phyloP scores from a whole-genome alignment of 2,329 filamentous ascomycete species.

The Fusarium coffeatum region DNA sequence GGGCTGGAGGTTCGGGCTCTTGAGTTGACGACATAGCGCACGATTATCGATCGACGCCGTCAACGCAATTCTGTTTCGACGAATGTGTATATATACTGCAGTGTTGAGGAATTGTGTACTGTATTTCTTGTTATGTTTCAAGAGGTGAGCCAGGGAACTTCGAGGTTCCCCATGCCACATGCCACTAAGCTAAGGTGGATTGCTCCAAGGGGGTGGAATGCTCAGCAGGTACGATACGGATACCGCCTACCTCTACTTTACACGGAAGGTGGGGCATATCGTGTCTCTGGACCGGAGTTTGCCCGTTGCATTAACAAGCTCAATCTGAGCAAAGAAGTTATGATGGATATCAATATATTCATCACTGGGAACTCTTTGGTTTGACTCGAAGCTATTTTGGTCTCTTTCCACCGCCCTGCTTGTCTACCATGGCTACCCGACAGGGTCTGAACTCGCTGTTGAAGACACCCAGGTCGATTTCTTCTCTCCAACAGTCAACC shows the following conservation, averaged over 20 bases:
- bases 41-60: slow-evolving; percentile 29
- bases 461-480: slow-evolving; percentile 14
- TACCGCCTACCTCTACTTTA: slow-evolving; percentile 8
- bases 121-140: slow-evolving; percentile 27
- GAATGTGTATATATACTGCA: slow-evolving; percentile 11
- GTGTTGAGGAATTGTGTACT: slow-evolving; percentile 15
- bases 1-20: slow-evolving; percentile 52
- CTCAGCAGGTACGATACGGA: slow-evolving; percentile 2
- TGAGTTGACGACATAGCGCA: slow-evolving; percentile 53
- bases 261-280: slow-evolving; percentile 29
- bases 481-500: slow-evolving; percentile 12
- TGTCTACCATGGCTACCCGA: slow-evolving; percentile 31
- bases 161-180: slow-evolving; percentile 45
- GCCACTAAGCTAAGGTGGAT: slow-evolving; percentile 23
- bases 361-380: not conserved
- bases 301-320: slow-evolving; percentile 44
- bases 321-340: slow-evolving; percentile 2
- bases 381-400: too few relatives aligned
- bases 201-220: slow-evolving; percentile 26
- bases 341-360: not conserved
- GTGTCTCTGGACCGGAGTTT: slow-evolving; percentile 43
- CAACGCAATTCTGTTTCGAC: slow-evolving; percentile 30
- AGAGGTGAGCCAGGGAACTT: slow-evolving; percentile 35
- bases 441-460: slow-evolving; percentile 32
- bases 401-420: not conserved